Evolutionary conservation across 352 stramenopile species (phyloP).

Genomic region (Pythium chondricola): DNA sequence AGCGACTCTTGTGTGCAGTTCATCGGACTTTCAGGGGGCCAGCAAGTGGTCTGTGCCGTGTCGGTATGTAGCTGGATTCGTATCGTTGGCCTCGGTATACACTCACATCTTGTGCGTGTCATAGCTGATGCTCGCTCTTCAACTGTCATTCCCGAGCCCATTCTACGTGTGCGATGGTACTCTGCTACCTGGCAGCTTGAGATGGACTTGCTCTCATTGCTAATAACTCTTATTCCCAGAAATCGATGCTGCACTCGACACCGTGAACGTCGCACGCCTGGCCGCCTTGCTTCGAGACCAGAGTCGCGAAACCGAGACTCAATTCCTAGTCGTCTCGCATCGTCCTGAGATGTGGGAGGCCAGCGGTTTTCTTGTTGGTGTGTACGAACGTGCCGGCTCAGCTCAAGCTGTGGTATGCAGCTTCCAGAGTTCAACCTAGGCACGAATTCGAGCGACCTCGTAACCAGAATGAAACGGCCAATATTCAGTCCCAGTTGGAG

Average conservation of each 20-base stretch:
- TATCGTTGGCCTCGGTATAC: neutral
- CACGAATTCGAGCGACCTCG: no score
- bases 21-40: slow-evolving; percentile 29
- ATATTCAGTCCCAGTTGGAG: no score
- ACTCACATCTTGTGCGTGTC: neutral
- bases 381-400: slow-evolving; percentile 25
- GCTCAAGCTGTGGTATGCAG: slow-evolving; percentile 20
- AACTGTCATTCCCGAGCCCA: slow-evolving; percentile 28
- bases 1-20: no score
- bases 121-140: slow-evolving; percentile 32
- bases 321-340: slow-evolving; percentile 34
- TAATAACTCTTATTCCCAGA: slow-evolving; percentile 9
- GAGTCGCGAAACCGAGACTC: slow-evolving; percentile 14
- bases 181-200: neutral
- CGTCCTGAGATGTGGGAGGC: slow-evolving; percentile 30
- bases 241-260: slow-evolving; percentile 34
- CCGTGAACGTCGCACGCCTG: slow-evolving; percentile 27
- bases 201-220: neutral
- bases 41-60: slow-evolving; percentile 33
- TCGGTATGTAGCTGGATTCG: slow-evolving; percentile 16
- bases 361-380: slow-evolving; percentile 17
- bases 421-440: no score
- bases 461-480: no score
- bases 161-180: slow-evolving; percentile 37
- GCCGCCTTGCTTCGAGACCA: slow-evolving; percentile 20